Evolutionary conservation across 208 protist species (phyloP).

Genomic region (Trypanosoma rangeli): DNA sequence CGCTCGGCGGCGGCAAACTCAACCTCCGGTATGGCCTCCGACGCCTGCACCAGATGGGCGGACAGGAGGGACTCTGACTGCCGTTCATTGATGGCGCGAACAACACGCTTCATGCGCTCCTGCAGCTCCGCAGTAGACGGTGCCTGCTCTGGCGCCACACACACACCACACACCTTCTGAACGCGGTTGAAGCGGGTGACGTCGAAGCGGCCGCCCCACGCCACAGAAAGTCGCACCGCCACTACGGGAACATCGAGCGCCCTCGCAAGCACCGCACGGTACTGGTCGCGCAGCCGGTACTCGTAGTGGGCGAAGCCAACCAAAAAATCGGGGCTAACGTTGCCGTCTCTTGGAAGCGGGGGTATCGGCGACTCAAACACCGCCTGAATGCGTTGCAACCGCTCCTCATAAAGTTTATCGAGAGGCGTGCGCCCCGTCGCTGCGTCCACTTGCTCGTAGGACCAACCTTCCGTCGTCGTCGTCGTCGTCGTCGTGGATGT

Average conservation of each 20-base stretch:
- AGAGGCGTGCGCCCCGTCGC: constrained; percentile 58
- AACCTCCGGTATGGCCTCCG: constrained; percentile 60
- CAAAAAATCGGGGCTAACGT: constrained; percentile 73
- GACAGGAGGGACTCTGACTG: constrained; percentile 46
- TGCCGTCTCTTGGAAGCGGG: constrained; percentile 67
- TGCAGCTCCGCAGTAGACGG: constrained; percentile 31
- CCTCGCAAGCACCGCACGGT: constrained; percentile 65
- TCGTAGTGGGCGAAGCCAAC: constrained; percentile 84
- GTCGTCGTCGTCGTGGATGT: neutral
- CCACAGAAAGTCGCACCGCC: constrained; percentile 74
- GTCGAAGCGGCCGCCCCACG: constrained; percentile 84
- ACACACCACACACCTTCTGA: constrained; percentile 82
- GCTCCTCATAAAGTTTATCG: constrained; percentile 59
- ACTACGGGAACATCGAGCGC: constrained; percentile 55
- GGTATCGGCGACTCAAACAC: constrained; percentile 75
- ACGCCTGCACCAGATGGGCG: constrained; percentile 68
- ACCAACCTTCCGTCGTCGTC: constrained; percentile 38
- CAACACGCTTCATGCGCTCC: constrained; percentile 39
- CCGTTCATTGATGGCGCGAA: constrained; percentile 51
- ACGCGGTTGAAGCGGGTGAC: constrained; percentile 59
- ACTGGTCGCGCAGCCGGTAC: constrained; percentile 80
- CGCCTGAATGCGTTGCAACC: constrained; percentile 51
- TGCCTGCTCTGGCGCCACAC: constrained; percentile 13
- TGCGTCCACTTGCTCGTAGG: constrained; percentile 53
- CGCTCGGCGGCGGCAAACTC: constrained; percentile 57